Conservation (phyloP, 805 yeast genomes). For the Scheffersomyces stipitis region DNA sequence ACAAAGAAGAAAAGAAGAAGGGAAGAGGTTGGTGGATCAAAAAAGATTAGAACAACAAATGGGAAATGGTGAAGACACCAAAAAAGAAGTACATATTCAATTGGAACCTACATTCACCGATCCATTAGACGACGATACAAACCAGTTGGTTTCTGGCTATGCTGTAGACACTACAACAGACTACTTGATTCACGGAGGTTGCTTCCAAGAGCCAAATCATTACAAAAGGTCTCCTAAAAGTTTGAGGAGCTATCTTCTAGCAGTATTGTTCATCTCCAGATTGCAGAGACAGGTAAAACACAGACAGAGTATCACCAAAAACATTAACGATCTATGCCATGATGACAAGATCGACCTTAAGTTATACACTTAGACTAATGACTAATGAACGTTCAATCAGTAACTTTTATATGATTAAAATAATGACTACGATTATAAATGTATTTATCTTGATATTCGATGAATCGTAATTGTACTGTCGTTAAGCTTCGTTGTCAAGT, state of each 20-base stretch:
- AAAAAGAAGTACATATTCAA: background rate
- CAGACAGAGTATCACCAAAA: background rate
- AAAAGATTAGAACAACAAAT: too few species aligned
- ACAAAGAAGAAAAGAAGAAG: background rate
- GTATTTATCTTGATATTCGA: too few species aligned
- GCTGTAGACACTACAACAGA: conserved; percentile 4
- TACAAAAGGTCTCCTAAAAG: background rate
- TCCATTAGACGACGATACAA: background rate
- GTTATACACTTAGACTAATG: too few species aligned
- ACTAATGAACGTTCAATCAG: too few species aligned
- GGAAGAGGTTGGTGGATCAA: background rate
- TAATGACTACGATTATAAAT: too few species aligned
- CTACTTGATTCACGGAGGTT: conserved; percentile 2
- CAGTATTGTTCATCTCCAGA: conserved; percentile 12
- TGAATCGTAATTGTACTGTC: too few species aligned
- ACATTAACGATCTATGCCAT: background rate
- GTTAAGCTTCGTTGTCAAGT: too few species aligned
- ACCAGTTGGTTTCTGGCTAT: background rate
- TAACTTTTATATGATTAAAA: too few species aligned
- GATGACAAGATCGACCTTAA: too few species aligned
- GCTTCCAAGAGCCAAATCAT: background rate
- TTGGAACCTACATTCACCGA: background rate
- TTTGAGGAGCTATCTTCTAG: conserved; percentile 13
- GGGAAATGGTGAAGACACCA: too few species aligned
- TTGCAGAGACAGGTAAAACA: conserved; percentile 4